A percentile compares a stretch with the other conserved stretches of the same genome.
These are phyloP conservation scores for Aspergillus sp. DNA, from an alignment of 2,329 filamentous ascomycete species.

Conservation along the genomic window DNA sequence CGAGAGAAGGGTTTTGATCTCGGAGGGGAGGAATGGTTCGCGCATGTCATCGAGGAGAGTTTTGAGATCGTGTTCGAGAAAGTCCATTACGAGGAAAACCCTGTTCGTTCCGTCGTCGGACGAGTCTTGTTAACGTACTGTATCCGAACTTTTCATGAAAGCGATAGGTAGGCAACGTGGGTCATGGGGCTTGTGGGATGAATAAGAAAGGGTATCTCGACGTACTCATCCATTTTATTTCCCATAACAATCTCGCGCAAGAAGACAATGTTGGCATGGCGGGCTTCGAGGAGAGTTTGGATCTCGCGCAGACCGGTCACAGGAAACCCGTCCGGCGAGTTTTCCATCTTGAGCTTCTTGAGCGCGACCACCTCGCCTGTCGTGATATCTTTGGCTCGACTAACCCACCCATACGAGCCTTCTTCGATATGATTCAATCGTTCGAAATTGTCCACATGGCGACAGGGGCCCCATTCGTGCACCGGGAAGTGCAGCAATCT, in stretches of 20 bases:
- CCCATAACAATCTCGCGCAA: slow-evolving; percentile 83
- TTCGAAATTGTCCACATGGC: slow-evolving; percentile 84
- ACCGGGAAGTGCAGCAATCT: slow-evolving; percentile 70
- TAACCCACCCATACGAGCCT: slow-evolving; percentile 93
- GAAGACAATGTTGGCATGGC: slow-evolving; percentile 77
- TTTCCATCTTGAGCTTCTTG: slow-evolving; percentile 90
- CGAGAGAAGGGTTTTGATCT: slow-evolving; percentile 83
- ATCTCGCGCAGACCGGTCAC: slow-evolving; percentile 94
- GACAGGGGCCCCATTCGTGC: slow-evolving; percentile 66
- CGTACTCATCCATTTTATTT: slow-evolving; percentile 58
- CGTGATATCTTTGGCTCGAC: slow-evolving; percentile 69
- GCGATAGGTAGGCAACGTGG: slow-evolving; percentile 1
- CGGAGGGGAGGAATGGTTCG: slow-evolving; percentile 87
- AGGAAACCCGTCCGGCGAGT: slow-evolving; percentile 75
- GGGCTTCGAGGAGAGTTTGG: slow-evolving; percentile 77
- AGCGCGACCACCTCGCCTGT: slow-evolving; percentile 83
- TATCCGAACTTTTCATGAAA: slow-evolving; percentile 37
- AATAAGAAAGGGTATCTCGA: slow-evolving; percentile 11
- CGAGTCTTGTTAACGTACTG: slow-evolving; percentile 31
- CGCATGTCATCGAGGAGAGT: slow-evolving; percentile 90
- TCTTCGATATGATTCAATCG: slow-evolving; percentile 96
- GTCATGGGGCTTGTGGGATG: background rate
- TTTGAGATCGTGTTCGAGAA: slow-evolving; percentile 95
- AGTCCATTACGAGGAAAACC: slow-evolving; percentile 94
- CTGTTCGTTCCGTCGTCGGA: slow-evolving; percentile 42